These are phyloP conservation scores for Hypoxylon sp. DNA, from an alignment of 2,329 filamentous ascomycete genomes.

Conservation along the genomic window DNA sequence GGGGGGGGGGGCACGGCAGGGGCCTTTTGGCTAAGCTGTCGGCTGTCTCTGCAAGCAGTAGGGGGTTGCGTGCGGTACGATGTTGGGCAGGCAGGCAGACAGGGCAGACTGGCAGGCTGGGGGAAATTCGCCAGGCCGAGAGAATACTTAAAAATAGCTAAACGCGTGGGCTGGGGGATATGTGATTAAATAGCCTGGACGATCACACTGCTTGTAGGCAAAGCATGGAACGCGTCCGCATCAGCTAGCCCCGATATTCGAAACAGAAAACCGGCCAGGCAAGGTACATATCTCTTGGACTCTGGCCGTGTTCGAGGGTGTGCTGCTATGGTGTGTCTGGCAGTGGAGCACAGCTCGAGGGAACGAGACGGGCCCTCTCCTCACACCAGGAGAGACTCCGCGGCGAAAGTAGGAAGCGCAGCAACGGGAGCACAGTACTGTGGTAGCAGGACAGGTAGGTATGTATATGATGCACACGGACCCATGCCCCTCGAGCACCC, in stretches of 20 bases:
- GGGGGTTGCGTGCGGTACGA: not conserved
- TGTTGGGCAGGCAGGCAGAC: too few relatives aligned
- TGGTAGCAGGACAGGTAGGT: too few relatives aligned
- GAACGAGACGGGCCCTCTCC: conserved; percentile 15
- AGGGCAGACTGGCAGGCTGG: too few relatives aligned
- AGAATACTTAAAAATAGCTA: too few relatives aligned
- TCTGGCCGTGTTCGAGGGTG: conserved; percentile 35
- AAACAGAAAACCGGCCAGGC: conserved; percentile 7
- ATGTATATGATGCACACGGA: conserved; percentile 27
- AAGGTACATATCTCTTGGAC: conserved; percentile 29
- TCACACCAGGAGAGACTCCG: conserved; percentile 14
- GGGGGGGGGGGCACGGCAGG: not conserved
- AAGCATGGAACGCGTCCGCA: conserved; percentile 21
- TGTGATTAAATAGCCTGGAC: conserved; percentile 2
- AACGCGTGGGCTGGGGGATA: not conserved
- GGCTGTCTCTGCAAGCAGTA: conserved; percentile 14
- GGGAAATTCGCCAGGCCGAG: too few relatives aligned
- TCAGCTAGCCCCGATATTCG: conserved; percentile 15
- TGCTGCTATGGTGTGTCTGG: conserved; percentile 35
- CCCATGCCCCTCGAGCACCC: conserved; percentile 17
- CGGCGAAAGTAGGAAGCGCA: conserved; percentile 9
- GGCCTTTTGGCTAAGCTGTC: conserved; percentile 4
- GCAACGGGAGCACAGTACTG: conserved; percentile 33
- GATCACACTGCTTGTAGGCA: conserved; percentile 20
- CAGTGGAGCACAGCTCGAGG: conserved; percentile 30